Evolutionary conservation across 345 rosid genomes (phyloP).

Genomic region (Eucalyptus erythrocorys): DNA sequence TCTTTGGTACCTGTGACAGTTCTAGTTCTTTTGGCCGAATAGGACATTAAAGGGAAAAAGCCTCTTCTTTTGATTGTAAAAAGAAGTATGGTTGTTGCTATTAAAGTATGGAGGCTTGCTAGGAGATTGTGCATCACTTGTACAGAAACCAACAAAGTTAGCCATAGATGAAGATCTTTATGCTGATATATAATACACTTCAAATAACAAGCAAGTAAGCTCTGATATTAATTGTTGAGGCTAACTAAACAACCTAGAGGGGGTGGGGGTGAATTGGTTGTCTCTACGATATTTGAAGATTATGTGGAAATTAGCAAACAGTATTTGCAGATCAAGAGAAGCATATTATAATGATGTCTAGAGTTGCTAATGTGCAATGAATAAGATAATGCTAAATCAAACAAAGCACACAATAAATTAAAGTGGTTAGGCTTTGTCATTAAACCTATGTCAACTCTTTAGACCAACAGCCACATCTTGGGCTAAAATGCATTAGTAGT

Average conservation of each 20-base stretch:
- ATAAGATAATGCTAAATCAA: background rate
- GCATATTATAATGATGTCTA: background rate
- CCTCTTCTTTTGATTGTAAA: background rate
- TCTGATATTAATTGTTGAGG: background rate
- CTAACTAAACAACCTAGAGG: background rate
- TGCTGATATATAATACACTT: no score
- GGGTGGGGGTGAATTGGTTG: background rate
- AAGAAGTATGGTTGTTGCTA: background rate
- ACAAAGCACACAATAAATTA: background rate
- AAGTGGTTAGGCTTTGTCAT: background rate
- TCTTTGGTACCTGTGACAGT: background rate
- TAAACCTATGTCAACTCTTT: background rate
- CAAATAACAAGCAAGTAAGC: no score
- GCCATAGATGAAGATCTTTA: no score
- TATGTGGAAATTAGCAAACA: background rate
- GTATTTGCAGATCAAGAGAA: background rate
- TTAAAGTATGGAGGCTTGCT: no score
- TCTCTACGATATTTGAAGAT: background rate
- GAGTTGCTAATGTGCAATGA: background rate
- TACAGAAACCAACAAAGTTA: no score
- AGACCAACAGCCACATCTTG: background rate
- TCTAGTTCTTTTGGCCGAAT: background rate
- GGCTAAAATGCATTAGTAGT: background rate
- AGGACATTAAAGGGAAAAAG: background rate
- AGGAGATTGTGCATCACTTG: no score